Evolutionary conservation across 352 stramenopile genomes (phyloP).

Genomic region (Halophytophthora batemanensis): DNA sequence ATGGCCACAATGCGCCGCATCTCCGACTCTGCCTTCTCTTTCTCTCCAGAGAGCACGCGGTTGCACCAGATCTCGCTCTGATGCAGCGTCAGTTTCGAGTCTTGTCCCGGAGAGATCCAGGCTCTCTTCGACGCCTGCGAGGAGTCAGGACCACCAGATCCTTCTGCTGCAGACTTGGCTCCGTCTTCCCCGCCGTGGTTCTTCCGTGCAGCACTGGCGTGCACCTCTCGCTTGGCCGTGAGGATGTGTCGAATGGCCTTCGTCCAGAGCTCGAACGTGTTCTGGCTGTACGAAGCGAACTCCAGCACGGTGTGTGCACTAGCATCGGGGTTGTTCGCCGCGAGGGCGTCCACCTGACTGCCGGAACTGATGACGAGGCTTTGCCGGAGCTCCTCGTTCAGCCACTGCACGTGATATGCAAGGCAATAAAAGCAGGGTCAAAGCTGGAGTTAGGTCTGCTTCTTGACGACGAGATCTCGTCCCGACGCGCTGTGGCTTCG

Average conservation of each 20-base stretch:
- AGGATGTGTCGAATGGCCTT: slow-evolving; percentile 78
- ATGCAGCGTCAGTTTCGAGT: slow-evolving; percentile 77
- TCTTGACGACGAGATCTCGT: background rate
- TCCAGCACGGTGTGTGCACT: slow-evolving; percentile 69
- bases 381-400: slow-evolving; percentile 69
- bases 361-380: slow-evolving; percentile 43
- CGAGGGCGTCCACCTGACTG: slow-evolving; percentile 41
- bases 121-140: slow-evolving; percentile 3
- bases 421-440: slow-evolving; percentile 1
- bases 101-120: slow-evolving; percentile 81
- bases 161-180: slow-evolving; percentile 9
- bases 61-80: slow-evolving; percentile 87
- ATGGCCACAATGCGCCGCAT: slow-evolving; percentile 79
- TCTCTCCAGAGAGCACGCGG: slow-evolving; percentile 71
- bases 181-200: slow-evolving; percentile 20
- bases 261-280: slow-evolving; percentile 83
- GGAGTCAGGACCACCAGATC: slow-evolving; percentile 1
- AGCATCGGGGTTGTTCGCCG: slow-evolving; percentile 52
- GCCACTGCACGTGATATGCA: slow-evolving; percentile 33
- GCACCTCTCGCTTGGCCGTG: slow-evolving; percentile 44
- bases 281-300: slow-evolving; percentile 78
- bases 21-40: slow-evolving; percentile 83
- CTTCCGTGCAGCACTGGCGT: slow-evolving; percentile 11
- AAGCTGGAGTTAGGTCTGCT: background rate
- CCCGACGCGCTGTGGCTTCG: background rate